Conservation (phyloP, 2,329 filamentous ascomycete genomes). For the Xylariaceae sp. region DNA sequence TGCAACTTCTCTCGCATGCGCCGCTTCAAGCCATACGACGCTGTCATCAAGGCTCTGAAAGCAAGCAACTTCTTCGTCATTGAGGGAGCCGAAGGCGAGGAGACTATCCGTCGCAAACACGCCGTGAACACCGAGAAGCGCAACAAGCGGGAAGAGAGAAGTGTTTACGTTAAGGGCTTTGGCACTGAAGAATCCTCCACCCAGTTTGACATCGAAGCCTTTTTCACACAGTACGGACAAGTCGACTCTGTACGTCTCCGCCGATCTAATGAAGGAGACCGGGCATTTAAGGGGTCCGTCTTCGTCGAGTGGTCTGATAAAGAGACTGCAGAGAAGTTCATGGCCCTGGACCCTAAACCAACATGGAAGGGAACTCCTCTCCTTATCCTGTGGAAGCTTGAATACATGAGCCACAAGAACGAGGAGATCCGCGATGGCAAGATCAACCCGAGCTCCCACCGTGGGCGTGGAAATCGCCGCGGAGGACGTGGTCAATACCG, state of each 20-base stretch:
- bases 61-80: slow-evolving; percentile 71
- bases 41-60: slow-evolving; percentile 78
- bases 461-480: slow-evolving; percentile 30
- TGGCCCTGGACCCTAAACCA: slow-evolving; percentile 74
- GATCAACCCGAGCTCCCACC: slow-evolving; percentile 53
- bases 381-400: slow-evolving; percentile 80
- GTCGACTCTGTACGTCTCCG: slow-evolving; percentile 83
- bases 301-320: slow-evolving; percentile 88
- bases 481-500: slow-evolving; percentile 35
- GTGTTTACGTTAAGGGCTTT: slow-evolving; percentile 92
- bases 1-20: slow-evolving; percentile 94
- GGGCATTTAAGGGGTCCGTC: slow-evolving; percentile 90
- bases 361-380: slow-evolving; percentile 79
- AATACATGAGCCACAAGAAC: slow-evolving; percentile 77
- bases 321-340: slow-evolving; percentile 75
- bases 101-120: slow-evolving; percentile 73
- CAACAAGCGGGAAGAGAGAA: slow-evolving; percentile 65
- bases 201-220: slow-evolving; percentile 91
- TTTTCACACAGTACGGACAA: slow-evolving; percentile 77
- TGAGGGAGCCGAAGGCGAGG: slow-evolving; percentile 66
- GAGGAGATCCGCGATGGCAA: slow-evolving; percentile 68
- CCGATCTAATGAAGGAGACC: slow-evolving; percentile 54
- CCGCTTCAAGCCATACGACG: slow-evolving; percentile 82
- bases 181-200: slow-evolving; percentile 77
- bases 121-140: slow-evolving; percentile 59